Conservation (phyloP, 805 yeast genomes). For the Metschnikowia koreensis region DNA sequence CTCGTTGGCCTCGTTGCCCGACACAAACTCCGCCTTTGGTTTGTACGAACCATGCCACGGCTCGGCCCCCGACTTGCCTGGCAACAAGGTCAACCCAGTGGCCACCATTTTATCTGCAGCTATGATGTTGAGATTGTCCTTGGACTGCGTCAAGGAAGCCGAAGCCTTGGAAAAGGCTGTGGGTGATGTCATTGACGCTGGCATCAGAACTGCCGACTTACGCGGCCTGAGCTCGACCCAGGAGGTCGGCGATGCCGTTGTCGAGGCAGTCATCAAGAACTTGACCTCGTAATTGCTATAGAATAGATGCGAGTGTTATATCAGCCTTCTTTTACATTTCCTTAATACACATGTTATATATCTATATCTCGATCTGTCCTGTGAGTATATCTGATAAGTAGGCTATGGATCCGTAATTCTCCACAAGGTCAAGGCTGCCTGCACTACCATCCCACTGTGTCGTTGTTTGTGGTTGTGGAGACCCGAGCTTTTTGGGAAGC, state of each 20-base stretch:
- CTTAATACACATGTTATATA: too few species aligned
- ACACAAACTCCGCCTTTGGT: constrained; percentile 90
- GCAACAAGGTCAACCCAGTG: constrained; percentile 88
- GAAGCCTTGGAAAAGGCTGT: constrained; percentile 88
- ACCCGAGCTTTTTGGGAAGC: neutral
- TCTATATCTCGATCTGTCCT: constrained; percentile 20
- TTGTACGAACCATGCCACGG: constrained; percentile 99
- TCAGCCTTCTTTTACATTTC: neutral
- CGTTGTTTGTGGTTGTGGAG: neutral
- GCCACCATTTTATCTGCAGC: constrained; percentile 96
- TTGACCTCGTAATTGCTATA: constrained; percentile 27
- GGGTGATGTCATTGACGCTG: constrained; percentile 71
- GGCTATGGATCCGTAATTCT: constrained; percentile 30
- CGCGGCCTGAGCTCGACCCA: constrained; percentile 79
- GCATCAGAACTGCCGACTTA: constrained; percentile 88
- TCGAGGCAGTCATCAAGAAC: constrained; percentile 60
- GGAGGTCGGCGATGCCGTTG: constrained; percentile 95
- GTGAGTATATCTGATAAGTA: constrained; percentile 32
- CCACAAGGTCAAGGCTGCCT: constrained; percentile 6
- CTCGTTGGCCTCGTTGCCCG: constrained; percentile 95
- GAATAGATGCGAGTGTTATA: neutral
- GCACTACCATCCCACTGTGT: neutral
- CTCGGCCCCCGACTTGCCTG: constrained; percentile 91
- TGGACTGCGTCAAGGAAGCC: constrained; percentile 81
- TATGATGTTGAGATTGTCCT: constrained; percentile 92